Percentiles rank a stretch among this genome's conserved stretches.
Conservation (phyloP, 345 rosid genomes). For the Eucalyptus pumila region DNA sequence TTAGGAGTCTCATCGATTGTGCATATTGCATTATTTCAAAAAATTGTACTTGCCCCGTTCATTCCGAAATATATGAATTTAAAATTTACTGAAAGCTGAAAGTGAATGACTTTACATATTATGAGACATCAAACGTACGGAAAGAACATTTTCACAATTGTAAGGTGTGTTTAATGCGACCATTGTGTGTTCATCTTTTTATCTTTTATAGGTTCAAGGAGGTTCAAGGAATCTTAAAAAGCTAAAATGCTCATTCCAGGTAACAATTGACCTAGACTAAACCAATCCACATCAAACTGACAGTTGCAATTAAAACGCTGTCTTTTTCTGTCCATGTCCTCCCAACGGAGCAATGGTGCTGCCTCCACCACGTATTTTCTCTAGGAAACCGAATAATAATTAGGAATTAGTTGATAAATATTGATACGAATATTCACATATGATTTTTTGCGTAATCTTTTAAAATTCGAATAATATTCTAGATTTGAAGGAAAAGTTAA, state of each 20-base stretch:
- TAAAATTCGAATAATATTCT: not conserved
- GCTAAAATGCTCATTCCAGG: not conserved
- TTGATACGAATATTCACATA: not conserved
- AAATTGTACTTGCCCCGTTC: not conserved
- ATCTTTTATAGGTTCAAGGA: not conserved
- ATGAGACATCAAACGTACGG: not conserved
- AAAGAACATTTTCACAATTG: not conserved
- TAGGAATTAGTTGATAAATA: not conserved
- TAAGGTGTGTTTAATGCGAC: not conserved
- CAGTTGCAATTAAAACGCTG: not conserved
- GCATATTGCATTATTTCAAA: not conserved
- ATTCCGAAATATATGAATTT: not conserved
- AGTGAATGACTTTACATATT: not conserved
- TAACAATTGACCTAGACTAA: not conserved
- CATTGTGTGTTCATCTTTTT: not conserved
- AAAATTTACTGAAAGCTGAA: not conserved
- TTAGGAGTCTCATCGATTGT: not conserved
- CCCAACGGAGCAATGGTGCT: not conserved
- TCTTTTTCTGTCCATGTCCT: not conserved
- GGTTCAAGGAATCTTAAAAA: not conserved
- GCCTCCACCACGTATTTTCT: not conserved
- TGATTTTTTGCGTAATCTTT: not conserved
- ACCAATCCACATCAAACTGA: not conserved
- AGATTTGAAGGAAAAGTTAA: not conserved
- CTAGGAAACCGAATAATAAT: not conserved